Conservation (phyloP, 75 land plant species). For the Adiantum capillusveneris region DNA sequence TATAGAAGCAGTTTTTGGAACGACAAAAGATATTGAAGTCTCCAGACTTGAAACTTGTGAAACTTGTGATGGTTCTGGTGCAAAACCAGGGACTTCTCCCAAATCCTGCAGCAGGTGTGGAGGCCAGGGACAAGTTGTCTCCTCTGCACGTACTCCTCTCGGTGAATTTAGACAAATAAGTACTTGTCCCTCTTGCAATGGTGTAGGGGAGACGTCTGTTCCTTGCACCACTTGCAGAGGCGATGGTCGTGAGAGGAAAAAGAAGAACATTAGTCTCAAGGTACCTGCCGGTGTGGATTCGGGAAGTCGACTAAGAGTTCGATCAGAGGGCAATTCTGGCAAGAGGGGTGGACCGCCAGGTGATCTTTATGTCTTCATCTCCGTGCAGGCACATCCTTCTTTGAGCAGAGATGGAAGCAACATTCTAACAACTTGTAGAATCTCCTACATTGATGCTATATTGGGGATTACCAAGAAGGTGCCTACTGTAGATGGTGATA, state of each 20-base stretch:
- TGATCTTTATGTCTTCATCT: slow-evolving; percentile 34
- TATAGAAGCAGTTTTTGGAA: slow-evolving; percentile 29
- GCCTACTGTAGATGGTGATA: slow-evolving; percentile 28
- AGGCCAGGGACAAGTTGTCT: slow-evolving; percentile 36
- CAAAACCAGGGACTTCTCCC: slow-evolving; percentile 32
- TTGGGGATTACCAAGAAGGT: slow-evolving; percentile 30
- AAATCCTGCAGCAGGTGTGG: slow-evolving; percentile 29
- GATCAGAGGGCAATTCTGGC: slow-evolving; percentile 35
- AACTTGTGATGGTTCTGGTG: slow-evolving; percentile 33
- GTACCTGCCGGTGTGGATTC: slow-evolving; percentile 39
- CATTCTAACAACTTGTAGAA: slow-evolving; percentile 16
- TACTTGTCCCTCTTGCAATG: slow-evolving; percentile 2
- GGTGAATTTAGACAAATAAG: slow-evolving; percentile 28
- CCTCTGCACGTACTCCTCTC: slow-evolving; percentile 34
- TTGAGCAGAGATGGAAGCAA: slow-evolving; percentile 29
- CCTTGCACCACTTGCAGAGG: slow-evolving; percentile 27
- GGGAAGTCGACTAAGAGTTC: slow-evolving; percentile 30
- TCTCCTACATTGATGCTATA: slow-evolving; percentile 29
- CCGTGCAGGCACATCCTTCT: slow-evolving; percentile 19
- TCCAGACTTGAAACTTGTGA: slow-evolving; percentile 24
- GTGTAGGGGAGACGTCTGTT: slow-evolving; percentile 5
- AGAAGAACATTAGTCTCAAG: slow-evolving; percentile 27
- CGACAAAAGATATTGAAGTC: slow-evolving; percentile 28
- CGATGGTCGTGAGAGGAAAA: slow-evolving; percentile 24
- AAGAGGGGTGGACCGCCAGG: slow-evolving; percentile 31